Evolutionary conservation across 2,329 filamentous ascomycete genomes (phyloP).

Genomic region (Coniella lustricola): DNA sequence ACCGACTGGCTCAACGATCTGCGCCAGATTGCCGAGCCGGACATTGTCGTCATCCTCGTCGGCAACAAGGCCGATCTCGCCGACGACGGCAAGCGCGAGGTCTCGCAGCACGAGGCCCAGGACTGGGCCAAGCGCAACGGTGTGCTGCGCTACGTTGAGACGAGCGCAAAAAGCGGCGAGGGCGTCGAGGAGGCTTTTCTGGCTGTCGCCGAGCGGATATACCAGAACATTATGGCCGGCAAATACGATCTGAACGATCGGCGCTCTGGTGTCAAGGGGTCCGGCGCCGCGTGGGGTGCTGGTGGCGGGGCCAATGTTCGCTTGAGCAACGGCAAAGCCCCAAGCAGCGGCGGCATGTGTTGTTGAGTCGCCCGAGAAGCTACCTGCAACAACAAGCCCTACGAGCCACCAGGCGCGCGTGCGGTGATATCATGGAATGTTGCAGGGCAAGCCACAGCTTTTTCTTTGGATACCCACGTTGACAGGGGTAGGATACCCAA

Average conservation of each 20-base stretch:
- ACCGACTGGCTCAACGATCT: constrained; percentile 93
- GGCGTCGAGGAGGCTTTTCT: constrained; percentile 91
- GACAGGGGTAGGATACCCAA: not conserved
- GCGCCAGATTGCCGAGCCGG: constrained; percentile 87
- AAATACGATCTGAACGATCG: constrained; percentile 92
- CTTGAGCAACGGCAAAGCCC: constrained; percentile 34
- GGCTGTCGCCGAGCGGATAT: constrained; percentile 90
- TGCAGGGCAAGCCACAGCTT: no score
- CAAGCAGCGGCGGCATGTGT: constrained; percentile 33
- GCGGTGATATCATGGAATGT: no score
- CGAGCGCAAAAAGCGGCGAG: constrained; percentile 89
- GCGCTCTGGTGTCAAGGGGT: constrained; percentile 80
- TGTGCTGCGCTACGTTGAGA: constrained; percentile 91
- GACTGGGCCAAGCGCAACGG: constrained; percentile 83
- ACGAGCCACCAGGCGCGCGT: no score
- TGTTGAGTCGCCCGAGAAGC: no score
- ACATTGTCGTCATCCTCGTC: constrained; percentile 89
- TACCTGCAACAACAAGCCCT: no score
- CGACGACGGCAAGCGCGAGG: constrained; percentile 67
- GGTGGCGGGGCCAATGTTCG: constrained; percentile 36
- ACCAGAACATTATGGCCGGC: constrained; percentile 91
- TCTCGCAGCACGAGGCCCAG: constrained; percentile 75
- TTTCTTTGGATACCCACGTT: not conserved
- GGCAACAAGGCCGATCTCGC: constrained; percentile 92
- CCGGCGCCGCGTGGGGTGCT: constrained; percentile 41